Evolutionary conservation across 2,329 filamentous ascomycete genomes (phyloP).

Genomic region (Macroventuria anomochaeta): DNA sequence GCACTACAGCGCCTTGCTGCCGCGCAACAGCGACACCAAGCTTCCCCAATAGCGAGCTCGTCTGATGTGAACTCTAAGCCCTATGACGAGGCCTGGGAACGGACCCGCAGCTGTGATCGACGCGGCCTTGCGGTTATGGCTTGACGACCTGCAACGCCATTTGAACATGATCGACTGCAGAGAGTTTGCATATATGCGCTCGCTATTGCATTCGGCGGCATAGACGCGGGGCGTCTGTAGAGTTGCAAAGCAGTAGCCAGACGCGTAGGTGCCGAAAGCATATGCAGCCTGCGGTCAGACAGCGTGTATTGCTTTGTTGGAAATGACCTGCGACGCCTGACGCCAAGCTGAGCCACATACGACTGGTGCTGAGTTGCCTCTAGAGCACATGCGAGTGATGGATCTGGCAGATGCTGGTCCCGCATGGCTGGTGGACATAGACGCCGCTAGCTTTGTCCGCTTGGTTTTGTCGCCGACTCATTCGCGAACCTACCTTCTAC

Average conservation of each 20-base stretch:
- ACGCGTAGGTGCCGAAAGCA: conserved; percentile 25
- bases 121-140: conserved; percentile 42
- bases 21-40: conserved; percentile 17
- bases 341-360: conserved; percentile 29
- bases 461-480: conserved; percentile 10
- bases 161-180: conserved; percentile 20
- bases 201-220: conserved; percentile 10
- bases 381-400: conserved; percentile 30
- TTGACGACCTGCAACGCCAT: conserved; percentile 30
- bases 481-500: conserved; percentile 17
- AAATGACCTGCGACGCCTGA: conserved; percentile 15
- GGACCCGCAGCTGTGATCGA: conserved; percentile 41
- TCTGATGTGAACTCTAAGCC: conserved; percentile 20
- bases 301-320: conserved; percentile 27
- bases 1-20: conserved; percentile 11
- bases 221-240: conserved; percentile 16
- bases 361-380: conserved; percentile 25
- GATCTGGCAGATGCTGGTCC: conserved; percentile 31
- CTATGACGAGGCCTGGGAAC: conserved; percentile 13
- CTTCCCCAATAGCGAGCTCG: conserved; percentile 14
- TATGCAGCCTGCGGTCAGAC: conserved; percentile 20
- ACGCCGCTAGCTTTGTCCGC: conserved; percentile 29
- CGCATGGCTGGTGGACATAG: conserved; percentile 23
- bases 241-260: conserved; percentile 20
- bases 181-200: conserved; percentile 10